Evolutionary conservation across 306 rosid genomes (phyloP), one percentile per base, ranked within the genome.

Genomic region (Sicyos edulis): DNA sequence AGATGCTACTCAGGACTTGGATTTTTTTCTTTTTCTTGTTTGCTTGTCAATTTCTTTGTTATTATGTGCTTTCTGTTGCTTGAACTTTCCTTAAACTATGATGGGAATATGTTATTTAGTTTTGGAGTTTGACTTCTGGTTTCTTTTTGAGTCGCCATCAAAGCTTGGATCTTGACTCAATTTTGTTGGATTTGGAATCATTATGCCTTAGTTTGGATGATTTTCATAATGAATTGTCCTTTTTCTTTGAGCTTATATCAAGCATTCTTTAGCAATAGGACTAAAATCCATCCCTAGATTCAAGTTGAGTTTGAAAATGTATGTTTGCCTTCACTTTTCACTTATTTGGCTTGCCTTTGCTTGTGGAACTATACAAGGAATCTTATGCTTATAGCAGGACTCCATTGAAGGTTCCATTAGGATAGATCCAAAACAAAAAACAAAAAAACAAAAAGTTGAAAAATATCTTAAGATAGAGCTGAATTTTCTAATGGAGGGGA

Each of bases 81-180:
- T 32, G 5, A 26, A 29, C 45, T 24, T 58, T 58, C 40, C 63
- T 57, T 57, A 22, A 29, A 32, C 47, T 61, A 16, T n/a, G 26
- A n/a, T 63, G 8, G 8, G 6, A 40, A 9, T 10, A 37, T 63
- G 51, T 57, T 65, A 2, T 19, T 20, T 20, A 45, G 4, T 40
- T 40, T 19, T 26, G 24, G 34, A 65, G 71, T 65, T 65, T 65
- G 71, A 65, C 54, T 65, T 65, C 71, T 61, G 63, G 15, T 57
- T 21, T 57, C 16, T 21, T 57, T 57, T 60, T 29, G 7, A 60
- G 66, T 29, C 15, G 37, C 22, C 19, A 8, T 6, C 50, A 17
- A 17, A 19, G 10, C 57, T 68, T 50, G 58, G 73, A 68, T 68
- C 73, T 68, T 47, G 42, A n/a, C 20, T 22, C 50, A 49, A 21